Evolutionary conservation across 306 rosid species (phyloP), one percentile per base, ranked within the genome.

Genomic region (Prunus mongolica): DNA sequence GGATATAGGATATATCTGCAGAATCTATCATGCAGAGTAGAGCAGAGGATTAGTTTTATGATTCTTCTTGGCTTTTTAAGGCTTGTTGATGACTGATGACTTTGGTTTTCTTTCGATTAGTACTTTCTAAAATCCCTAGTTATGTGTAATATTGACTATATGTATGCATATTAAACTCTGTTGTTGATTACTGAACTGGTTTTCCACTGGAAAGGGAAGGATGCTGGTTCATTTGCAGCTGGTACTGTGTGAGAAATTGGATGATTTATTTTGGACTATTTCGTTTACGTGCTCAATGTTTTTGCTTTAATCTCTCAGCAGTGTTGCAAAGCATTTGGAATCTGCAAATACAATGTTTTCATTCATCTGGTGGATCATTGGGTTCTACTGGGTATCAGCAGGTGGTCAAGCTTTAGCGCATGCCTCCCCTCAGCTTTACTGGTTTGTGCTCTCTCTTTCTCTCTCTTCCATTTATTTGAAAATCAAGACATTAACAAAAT

Each of bases 341-440:
- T 92, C 97, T 47, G 97, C 98, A 66, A 94, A 90, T 81, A 92
- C 98, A 16, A 88, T 92, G 96, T 95, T 95, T 86, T 95, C 98
- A 61, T 95, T 95, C 78, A 82, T 92, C 84, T 95, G 98, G 98
- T 92, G 98, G 98, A 95, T 95, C 79, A 87, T 95, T 63, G 98
- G 98, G 61, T 95, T 95, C 87, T 95, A 90, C 87, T 95, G 98
- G 98, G 93, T 92, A 80, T 95, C 98, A 41, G 92, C 96, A 1
- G 96, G 96, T 63, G 91, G 95, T 67, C 96, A 89, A 82, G 14
- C 77, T 71, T 85, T 92, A 82, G 92, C 93, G 41, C 87, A 45
- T 14, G 85, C 71, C 71, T 90, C 98, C 46, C 96, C 97, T 49
- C 88, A 84, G 84, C 96, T 95, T 71, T 95, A 92, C 89, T 95